Percentiles rank a stretch among this genome's conserved stretches.
Evolutionary conservation across 192 early-diverging fungal genomes (phyloP).

Genomic region (Pilaira anomala): DNA sequence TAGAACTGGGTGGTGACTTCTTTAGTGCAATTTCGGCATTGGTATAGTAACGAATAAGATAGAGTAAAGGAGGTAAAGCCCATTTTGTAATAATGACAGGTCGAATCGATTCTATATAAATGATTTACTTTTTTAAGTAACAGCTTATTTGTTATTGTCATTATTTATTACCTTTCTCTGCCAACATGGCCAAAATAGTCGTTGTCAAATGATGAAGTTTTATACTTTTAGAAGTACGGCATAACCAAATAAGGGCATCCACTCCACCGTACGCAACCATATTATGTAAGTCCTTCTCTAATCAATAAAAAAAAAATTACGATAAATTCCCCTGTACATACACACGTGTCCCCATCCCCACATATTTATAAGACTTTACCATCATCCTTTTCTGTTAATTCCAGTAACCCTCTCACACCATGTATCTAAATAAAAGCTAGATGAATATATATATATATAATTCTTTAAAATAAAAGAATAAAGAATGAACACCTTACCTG

Average conservation of each 20-base stretch:
- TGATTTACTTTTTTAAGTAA: too few relatives aligned
- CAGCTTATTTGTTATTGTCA: too few relatives aligned
- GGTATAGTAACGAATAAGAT: slow-evolving; percentile 31
- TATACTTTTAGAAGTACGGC: slow-evolving; percentile 32
- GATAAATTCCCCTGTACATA: background rate
- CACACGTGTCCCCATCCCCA: too few relatives aligned
- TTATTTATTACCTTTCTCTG: slow-evolving; percentile 45
- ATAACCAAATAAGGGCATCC: slow-evolving; percentile 52
- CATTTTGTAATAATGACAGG: slow-evolving; percentile 49
- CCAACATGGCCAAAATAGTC: slow-evolving; percentile 43
- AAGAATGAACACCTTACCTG: slow-evolving; percentile 37
- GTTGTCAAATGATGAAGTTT: slow-evolving; percentile 49
- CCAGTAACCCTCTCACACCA: slow-evolving; percentile 50
- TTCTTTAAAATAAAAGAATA: background rate
- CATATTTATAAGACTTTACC: slow-evolving; percentile 36
- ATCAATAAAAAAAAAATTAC: background rate
- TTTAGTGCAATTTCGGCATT: background rate
- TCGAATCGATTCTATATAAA: slow-evolving; percentile 44
- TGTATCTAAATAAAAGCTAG: slow-evolving; percentile 37
- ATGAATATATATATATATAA: too few relatives aligned
- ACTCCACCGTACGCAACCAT: slow-evolving; percentile 51
- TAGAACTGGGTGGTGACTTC: background rate
- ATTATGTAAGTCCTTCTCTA: slow-evolving; percentile 44
- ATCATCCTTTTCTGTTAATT: slow-evolving; percentile 49
- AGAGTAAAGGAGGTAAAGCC: slow-evolving; percentile 42